A percentile compares a stretch with the other conserved stretches of the same genome.
phyloP scores from a whole-genome alignment of 2,329 filamentous ascomycete species.

The Colletotrichum sp. region DNA sequence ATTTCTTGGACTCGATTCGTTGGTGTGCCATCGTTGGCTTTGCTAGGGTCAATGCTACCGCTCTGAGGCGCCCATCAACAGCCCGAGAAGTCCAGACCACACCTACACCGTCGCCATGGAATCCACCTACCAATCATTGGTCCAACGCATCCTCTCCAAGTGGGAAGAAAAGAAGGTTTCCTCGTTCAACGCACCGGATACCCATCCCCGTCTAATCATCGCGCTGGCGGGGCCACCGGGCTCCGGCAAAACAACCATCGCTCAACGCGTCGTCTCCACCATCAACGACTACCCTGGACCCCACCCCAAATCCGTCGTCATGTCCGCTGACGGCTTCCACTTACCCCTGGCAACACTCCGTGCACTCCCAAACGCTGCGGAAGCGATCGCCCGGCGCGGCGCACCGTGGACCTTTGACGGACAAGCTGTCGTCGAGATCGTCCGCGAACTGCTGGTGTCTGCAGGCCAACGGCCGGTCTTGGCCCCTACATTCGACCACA shows the following conservation, averaged over 20 bases:
- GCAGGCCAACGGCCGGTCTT: constrained; percentile 22
- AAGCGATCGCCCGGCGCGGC: constrained; percentile 31
- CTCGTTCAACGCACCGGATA: background rate
- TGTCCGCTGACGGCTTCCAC: constrained; percentile 33
- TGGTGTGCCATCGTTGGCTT: background rate
- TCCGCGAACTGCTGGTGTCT: constrained; percentile 23
- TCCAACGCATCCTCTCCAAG: constrained; percentile 22
- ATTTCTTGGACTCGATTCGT: background rate
- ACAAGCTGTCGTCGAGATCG: constrained; percentile 24
- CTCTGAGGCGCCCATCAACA: background rate
- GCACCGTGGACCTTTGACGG: constrained; percentile 36
- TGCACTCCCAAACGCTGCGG: constrained; percentile 23
- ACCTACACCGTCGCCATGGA: constrained; percentile 23
- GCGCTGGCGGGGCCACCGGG: constrained; percentile 35
- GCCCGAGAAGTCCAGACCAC: background rate
- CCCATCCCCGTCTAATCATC: constrained; percentile 27
- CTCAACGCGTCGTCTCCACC: constrained; percentile 23
- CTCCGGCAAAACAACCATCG: constrained; percentile 33
- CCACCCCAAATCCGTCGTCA: background rate
- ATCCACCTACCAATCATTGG: constrained; percentile 26
- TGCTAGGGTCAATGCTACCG: background rate
- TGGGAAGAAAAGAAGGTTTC: constrained; percentile 23
- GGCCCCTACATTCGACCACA: constrained; percentile 55
- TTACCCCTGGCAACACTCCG: constrained; percentile 25
- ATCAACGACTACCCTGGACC: background rate